Base-by-base conservation (phyloP, 164 flowering plant genomes). In the Houttuynia cordata region DNA sequence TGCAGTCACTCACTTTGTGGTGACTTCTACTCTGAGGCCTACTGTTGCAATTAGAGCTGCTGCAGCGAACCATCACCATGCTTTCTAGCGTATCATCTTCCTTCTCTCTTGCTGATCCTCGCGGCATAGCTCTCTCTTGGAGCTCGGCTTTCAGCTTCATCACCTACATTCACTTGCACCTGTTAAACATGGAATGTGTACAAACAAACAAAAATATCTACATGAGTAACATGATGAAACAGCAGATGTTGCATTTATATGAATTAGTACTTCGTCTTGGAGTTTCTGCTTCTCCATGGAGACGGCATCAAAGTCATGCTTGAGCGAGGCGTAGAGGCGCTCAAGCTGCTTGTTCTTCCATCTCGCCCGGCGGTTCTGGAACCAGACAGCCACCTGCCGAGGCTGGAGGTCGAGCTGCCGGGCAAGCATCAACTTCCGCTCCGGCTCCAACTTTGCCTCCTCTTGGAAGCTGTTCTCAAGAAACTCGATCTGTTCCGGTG, bases 271-370 rank as follows among this genome's bases (percentile, higher is more conserved):
- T 90, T 87, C 87, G 18, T 84, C 77, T 71, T 84, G 85, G 60
- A 87, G 88, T 69, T 73, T 81, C 20, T 68, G 81, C 63, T 83
- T 83, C 67, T 87, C 85, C 60, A 51, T 78, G 30, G 79, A 74
- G 55, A 87, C 68, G 49, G 56, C 72, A 66, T 81, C 88, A 49
- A 62, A 80, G 61, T 84, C 85, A 12, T 75, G 81, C 58, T 81
- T 84, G 39, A 87, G 91, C 0, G 71, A 49, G 54, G 78, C 85
- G 65, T 87, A 87, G 50, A 83, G 63, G 52, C 72, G 77, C 74
- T 87, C 89, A 10, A 87, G 86, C 73, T 85, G 83, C 80, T 85
- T 85, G 23, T 75, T 70, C 77, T 85, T 87, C 96, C 96, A 87
- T 45, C 96, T 57, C 13, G 96, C 89, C 12, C 96, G 71, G 53